Evolutionary conservation across 768 basidiomycete genomes (phyloP).

Genomic region (Kwoniella dejecticola): DNA sequence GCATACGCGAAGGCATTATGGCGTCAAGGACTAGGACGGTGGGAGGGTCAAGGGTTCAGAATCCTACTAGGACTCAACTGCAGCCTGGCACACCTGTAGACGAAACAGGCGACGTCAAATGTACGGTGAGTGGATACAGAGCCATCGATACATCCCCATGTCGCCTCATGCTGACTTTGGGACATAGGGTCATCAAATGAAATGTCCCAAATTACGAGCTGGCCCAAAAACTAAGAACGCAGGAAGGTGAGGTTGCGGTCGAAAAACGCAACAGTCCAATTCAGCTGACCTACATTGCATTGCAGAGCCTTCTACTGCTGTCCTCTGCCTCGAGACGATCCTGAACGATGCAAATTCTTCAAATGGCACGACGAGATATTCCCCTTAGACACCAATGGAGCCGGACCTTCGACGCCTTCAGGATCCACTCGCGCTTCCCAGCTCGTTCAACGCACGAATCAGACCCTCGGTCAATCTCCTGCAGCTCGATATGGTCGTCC

Average conservation of each 20-base stretch:
- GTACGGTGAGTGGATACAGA: constrained; percentile 16
- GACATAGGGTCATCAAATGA: constrained; percentile 35
- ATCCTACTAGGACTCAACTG: constrained; percentile 27
- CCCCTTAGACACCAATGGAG: not conserved
- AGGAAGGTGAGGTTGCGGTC: constrained; percentile 35
- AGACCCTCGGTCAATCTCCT: constrained; percentile 33
- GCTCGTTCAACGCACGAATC: constrained; percentile 18
- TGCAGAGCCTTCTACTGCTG: constrained; percentile 42
- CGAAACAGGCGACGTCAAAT: constrained; percentile 26
- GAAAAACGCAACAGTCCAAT: no score
- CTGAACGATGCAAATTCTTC: constrained; percentile 46
- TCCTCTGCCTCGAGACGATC: constrained; percentile 37
- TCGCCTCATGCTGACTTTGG: not conserved
- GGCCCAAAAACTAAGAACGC: constrained; percentile 46
- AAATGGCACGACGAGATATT: constrained; percentile 46
- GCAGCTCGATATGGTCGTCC: constrained; percentile 22
- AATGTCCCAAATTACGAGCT: constrained; percentile 26
- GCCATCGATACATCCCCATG: not conserved
- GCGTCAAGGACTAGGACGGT: constrained; percentile 9
- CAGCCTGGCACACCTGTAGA: constrained; percentile 22
- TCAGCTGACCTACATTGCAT: constrained; percentile 1
- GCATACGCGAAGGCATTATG: not conserved
- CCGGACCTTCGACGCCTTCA: constrained; percentile 2
- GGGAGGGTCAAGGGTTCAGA: not conserved
- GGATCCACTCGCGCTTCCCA: constrained; percentile 19